These are phyloP conservation scores for Biancaea sappan DNA, from an alignment of 306 rosid species.

Conservation along the genomic window DNA sequence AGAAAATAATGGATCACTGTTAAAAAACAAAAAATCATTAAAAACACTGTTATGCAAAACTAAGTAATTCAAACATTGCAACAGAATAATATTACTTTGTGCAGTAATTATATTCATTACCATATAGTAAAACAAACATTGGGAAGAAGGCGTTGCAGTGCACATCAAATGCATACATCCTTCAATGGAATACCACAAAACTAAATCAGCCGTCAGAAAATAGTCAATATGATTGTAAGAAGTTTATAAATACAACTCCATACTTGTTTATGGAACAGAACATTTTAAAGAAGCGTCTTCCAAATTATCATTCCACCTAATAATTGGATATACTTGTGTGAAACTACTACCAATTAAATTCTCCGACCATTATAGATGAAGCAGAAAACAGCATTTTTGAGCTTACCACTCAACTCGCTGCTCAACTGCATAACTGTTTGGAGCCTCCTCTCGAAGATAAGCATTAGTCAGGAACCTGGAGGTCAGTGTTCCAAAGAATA, in stretches of 20 bases:
- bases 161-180: slow-evolving; percentile 97
- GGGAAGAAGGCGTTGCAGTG: slow-evolving; percentile 99
- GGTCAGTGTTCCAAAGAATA: slow-evolving; percentile 19
- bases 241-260: background rate
- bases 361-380: slow-evolving; percentile 16
- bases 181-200: slow-evolving; percentile 42
- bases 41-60: slow-evolving; percentile 27
- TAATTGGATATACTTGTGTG: slow-evolving; percentile 20
- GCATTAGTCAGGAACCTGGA: slow-evolving; percentile 86
- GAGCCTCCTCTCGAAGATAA: slow-evolving; percentile 94
- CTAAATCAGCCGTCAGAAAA: slow-evolving; percentile 33
- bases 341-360: slow-evolving; percentile 25
- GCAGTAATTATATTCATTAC: slow-evolving; percentile 57
- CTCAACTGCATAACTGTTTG: slow-evolving; percentile 95
- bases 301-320: slow-evolving; percentile 15
- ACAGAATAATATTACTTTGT: slow-evolving; percentile 7
- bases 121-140: slow-evolving; percentile 81
- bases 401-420: slow-evolving; percentile 96
- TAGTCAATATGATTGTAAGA: slow-evolving; percentile 21
- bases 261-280: slow-evolving; percentile 13
- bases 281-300: slow-evolving; percentile 28
- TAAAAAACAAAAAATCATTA: slow-evolving; percentile 43
- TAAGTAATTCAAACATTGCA: slow-evolving; percentile 14
- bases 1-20: slow-evolving; percentile 94
- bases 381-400: slow-evolving; percentile 16